Evolutionary conservation across 805 yeast genomes (phyloP).

Genomic region (Spathaspora girioi): DNA sequence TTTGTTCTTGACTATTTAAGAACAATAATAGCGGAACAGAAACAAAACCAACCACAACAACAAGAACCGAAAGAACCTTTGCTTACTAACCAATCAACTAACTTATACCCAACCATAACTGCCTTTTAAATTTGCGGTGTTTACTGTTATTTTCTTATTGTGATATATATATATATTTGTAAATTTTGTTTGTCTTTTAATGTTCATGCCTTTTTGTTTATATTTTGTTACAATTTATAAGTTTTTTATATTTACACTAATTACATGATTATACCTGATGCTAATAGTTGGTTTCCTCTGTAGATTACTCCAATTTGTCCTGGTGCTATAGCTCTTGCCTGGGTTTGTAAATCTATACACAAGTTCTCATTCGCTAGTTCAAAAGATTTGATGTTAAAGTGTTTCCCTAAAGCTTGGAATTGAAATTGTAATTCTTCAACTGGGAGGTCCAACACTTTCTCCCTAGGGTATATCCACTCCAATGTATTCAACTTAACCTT

Average conservation of each 20-base stretch:
- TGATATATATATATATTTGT: background rate
- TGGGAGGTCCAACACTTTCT: conserved; percentile 5
- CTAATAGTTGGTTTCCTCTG: conserved; percentile 61
- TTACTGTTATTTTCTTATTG: background rate
- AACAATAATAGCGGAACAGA: conserved; percentile 11
- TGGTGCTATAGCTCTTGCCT: conserved; percentile 75
- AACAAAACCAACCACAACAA: background rate
- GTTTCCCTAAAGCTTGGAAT: conserved; percentile 68
- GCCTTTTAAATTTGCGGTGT: conserved; percentile 25
- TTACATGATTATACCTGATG: conserved; percentile 34
- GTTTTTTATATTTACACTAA: background rate
- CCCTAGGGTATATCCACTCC: conserved; percentile 40
- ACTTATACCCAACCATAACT: conserved; percentile 38
- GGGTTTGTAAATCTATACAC: conserved; percentile 38
- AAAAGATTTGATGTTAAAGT: conserved; percentile 33
- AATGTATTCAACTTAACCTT: conserved; percentile 42
- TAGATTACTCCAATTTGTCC: conserved; percentile 86
- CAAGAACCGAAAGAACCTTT: background rate
- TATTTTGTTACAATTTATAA: background rate
- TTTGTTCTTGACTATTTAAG: conserved; percentile 31
- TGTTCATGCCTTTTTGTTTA: background rate
- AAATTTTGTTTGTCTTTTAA: background rate
- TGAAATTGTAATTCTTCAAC: conserved; percentile 40
- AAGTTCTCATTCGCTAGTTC: background rate
- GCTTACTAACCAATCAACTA: conserved; percentile 7